phyloP scores from a whole-genome alignment of 192 early-diverging fungal genomes.

The Coemansia sp. region DNA sequence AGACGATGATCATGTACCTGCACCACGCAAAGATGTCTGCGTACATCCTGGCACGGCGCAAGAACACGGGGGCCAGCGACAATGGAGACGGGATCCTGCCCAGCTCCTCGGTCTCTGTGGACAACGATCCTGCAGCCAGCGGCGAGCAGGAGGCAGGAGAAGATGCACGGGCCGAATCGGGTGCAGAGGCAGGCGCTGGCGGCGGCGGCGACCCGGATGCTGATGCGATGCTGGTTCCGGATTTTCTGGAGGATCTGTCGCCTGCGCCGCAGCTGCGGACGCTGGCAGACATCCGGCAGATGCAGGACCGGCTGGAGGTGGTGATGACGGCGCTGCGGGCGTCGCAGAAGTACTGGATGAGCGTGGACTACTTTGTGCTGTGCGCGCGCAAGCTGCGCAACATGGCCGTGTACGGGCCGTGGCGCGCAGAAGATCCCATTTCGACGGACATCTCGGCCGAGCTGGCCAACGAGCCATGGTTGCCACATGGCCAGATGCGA shows the following conservation, averaged over 20 bases:
- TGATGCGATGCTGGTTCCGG: slow-evolving; percentile 35
- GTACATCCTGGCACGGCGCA: slow-evolving; percentile 48
- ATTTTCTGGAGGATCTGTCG: slow-evolving; percentile 44
- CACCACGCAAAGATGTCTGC: slow-evolving; percentile 56
- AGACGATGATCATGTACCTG: slow-evolving; percentile 56
- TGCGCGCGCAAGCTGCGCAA: slow-evolving; percentile 55
- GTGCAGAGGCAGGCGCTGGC: slow-evolving; percentile 15
- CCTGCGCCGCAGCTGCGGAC: slow-evolving; percentile 48
- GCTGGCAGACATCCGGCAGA: slow-evolving; percentile 44
- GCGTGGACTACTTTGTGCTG: slow-evolving; percentile 51
- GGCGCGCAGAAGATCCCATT: slow-evolving; percentile 41
- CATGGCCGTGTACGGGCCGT: slow-evolving; percentile 45
- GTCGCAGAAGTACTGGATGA: slow-evolving; percentile 53
- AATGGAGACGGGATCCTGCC: slow-evolving; percentile 25
- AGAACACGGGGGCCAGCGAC: slow-evolving; percentile 10
- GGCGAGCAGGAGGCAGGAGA: neutral
- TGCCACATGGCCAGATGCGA: slow-evolving; percentile 8
- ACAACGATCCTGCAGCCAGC: slow-evolving; percentile 6
- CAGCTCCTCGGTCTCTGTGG: slow-evolving; percentile 31
- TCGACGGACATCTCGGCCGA: slow-evolving; percentile 40
- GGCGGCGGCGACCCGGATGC: slow-evolving; percentile 20
- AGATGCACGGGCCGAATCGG: slow-evolving; percentile 8
- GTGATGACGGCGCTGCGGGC: slow-evolving; percentile 45
- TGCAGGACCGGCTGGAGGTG: slow-evolving; percentile 56
- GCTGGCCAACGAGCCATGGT: slow-evolving; percentile 36